Evolutionary conservation across 805 yeast species (phyloP).

Genomic region (Candida pseudoglaebosa): DNA sequence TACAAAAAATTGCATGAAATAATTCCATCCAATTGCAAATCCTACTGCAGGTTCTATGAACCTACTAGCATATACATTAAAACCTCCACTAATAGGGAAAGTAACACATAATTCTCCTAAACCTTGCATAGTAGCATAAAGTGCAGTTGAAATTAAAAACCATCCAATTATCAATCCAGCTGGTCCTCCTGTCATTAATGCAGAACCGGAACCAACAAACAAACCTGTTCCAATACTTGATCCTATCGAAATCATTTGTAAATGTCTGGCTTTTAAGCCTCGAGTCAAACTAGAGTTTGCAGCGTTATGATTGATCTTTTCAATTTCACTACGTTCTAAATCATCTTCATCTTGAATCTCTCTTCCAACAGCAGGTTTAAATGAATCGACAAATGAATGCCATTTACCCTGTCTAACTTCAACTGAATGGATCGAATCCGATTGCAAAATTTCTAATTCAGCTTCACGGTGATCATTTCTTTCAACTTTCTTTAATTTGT

Average conservation of each 20-base stretch:
- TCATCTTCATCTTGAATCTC: conserved; percentile 14
- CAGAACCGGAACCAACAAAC: conserved; percentile 60
- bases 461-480: conserved; percentile 6
- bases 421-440: conserved; percentile 13
- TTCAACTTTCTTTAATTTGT: neutral
- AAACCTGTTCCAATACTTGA: conserved; percentile 69
- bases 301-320: conserved; percentile 27
- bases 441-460: conserved; percentile 11
- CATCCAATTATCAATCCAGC: conserved; percentile 58
- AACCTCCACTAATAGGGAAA: conserved; percentile 63
- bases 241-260: conserved; percentile 67
- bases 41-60: conserved; percentile 61
- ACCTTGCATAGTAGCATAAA: conserved; percentile 58
- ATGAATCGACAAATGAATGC: conserved; percentile 28
- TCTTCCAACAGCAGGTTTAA: conserved; percentile 27
- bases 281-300: conserved; percentile 58
- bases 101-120: conserved; percentile 58
- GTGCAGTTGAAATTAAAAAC: conserved; percentile 51
- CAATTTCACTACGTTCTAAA: conserved; percentile 22
- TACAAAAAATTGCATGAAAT: conserved; percentile 29
- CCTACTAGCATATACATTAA: conserved; percentile 56
- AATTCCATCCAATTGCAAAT: conserved; percentile 37
- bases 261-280: conserved; percentile 52
- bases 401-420: conserved; percentile 13
- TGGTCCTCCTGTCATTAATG: conserved; percentile 59